Base-by-base conservation (phyloP, 169 alveolate genomes). In the Cryptosporidium muris region DNA sequence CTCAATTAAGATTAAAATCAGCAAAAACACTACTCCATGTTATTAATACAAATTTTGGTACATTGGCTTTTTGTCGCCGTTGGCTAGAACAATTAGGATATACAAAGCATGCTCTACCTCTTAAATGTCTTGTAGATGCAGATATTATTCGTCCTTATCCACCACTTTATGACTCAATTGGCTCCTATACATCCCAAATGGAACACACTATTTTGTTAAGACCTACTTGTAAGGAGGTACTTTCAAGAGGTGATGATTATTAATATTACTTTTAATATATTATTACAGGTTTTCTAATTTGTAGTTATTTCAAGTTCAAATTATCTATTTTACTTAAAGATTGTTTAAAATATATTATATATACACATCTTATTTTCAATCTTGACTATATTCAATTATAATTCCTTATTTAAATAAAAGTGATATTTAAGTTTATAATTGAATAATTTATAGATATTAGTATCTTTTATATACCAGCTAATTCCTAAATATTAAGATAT, bases 51-150 rank as follows among this genome's bases (percentile, higher is more conserved):
- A 91, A 97, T 89, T 97, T 96, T 88, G 98, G 98, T 37, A 98
- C 99, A 3, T 93, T 98, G 40, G 99, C 99, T 4, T 98, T 98
- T 90, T 97, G 99, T 81, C 93, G 99, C 81, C 97, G 99, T 80
- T 98, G 99, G 99, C 89, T 98, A 62, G 99, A 97, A 66, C 98
- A 97, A 82, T 94, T 95, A 56, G 99, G 99, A 5, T 96, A 94
- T 65, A 89, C 92, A 34, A 95, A 97, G 88, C 98, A 97, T 80
- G 90, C 96, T 43, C 74, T 97, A 89, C 97, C 98, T 1, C 89
- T 98, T 82, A 97, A 96, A 91, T 93, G 93, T 40, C 93, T 98
- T 51, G 95, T 96, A 40, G 99, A 98, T 91, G 91, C 95, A 66
- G 98, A 97, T 64, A 94, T 98, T 3, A 97, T 98, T 63, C 94